Evolutionary conservation across 2,329 filamentous ascomycete species (phyloP), one percentile per base, ranked within the genome.

Genomic region (Gremmenia infestans): DNA sequence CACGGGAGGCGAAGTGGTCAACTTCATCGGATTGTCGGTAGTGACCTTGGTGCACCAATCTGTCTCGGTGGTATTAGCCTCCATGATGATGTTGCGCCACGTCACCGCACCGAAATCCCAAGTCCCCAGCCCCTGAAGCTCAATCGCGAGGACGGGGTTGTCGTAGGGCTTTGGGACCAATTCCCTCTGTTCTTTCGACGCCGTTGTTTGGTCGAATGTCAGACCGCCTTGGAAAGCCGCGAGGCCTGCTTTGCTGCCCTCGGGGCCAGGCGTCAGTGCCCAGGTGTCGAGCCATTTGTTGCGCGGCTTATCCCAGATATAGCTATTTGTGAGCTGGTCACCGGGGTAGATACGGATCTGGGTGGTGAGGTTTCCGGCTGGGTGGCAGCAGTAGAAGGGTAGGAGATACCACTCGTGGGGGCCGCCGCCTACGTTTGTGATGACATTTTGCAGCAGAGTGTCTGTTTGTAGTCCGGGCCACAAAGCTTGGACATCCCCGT

Each of bases 401-500:
- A 59, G 46, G 7, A 58, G 37, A 23, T 42, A 55, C 62, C 62
- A 64, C 23, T 60, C 50, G 5, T 49, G 53, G n/a, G 52, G 5
- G 5, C 25, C 42, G 9, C 57, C 57, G 35, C 55, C 56, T 40
- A 54, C 52, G 32, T 59, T 62, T 36, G 55, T 58, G 12, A 64
- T 19, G 25, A 64, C 62, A 17, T 61, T 60, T n/a, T 64, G 60
- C 11, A 64, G 53, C 0, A 64, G 54, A 11, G 40, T 45, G 8
- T 55, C 40, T 23, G 43, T 50, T 22, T 62, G 54, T 12, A 64
- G 25, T 75, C 80, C 23, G 63, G 82, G 1, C 80, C 80, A 1
- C 73, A 79, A 54, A 74, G 75, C 54, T 81, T 82, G 59, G 74
- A 81, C 14, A 68, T 78, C 28, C 73, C 74, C 5, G 74, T 78